phyloP scores from a whole-genome alignment of 1,284 basidiomycete genomes.

The Cronartium quercuum region DNA sequence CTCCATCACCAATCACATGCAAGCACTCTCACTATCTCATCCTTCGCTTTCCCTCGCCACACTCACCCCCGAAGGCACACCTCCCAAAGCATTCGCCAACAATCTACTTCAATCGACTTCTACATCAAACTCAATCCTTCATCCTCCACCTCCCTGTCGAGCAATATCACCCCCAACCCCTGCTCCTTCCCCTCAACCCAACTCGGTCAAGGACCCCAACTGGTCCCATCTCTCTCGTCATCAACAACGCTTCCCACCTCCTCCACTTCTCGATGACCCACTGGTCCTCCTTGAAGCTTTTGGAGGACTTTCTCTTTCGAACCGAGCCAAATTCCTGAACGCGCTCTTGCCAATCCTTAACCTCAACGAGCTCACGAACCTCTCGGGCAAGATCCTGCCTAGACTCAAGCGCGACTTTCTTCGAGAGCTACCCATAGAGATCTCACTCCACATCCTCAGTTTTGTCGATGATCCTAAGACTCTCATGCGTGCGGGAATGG shows the following conservation, averaged over 20 bases:
- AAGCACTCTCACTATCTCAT: background rate
- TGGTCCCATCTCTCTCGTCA: constrained; percentile 2
- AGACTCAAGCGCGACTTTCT: constrained; percentile 83
- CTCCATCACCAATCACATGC: constrained; percentile 1
- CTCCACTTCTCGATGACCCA: constrained; percentile 44
- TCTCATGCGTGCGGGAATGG: constrained; percentile 65
- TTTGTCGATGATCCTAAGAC: constrained; percentile 76
- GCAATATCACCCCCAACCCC: constrained; percentile 40
- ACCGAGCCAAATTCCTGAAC: constrained; percentile 61
- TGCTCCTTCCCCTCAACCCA: constrained; percentile 39
- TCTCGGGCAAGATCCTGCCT: constrained; percentile 67
- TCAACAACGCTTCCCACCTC: constrained; percentile 38
- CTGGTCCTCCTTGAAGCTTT: constrained; percentile 43
- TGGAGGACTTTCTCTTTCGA: constrained; percentile 49
- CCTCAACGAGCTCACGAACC: constrained; percentile 68
- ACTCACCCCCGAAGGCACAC: background rate
- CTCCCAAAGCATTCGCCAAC: background rate
- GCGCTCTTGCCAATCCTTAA: constrained; percentile 62
- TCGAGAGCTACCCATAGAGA: constrained; percentile 70
- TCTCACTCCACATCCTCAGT: constrained; percentile 70
- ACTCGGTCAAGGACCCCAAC: constrained; percentile 2
- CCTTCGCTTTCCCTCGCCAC: background rate
- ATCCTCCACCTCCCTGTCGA: background rate
- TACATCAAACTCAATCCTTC: background rate
- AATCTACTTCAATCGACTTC: no score